Base-by-base conservation (phyloP, 495 filamentous ascomycete species). In the Neurospora sp. region DNA sequence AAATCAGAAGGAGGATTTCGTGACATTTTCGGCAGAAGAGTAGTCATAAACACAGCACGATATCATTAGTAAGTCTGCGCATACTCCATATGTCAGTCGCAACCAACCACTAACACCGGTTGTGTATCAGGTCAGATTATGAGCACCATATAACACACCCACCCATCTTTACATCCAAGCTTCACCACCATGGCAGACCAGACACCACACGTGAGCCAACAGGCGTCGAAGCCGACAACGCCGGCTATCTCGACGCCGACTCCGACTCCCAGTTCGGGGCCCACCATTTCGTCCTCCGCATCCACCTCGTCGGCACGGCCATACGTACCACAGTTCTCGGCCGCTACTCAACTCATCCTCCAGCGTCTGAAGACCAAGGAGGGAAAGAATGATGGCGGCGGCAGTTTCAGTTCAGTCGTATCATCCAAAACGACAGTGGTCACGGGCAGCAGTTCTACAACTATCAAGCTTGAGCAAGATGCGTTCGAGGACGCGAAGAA, bases 311-410 rank as follows among this genome's bases (percentile, higher is more conserved):
- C 80, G 3, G 75, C 73, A n/a, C 80, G 77, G 18, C 81, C 79
- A 31, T 86, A 86, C 73, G 76, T 84, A 31, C 86, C 86, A 1
- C 85, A 88, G 72, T 88, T 89, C 76, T 85, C 83, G 8, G 84
- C 85, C 9, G 80, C 87, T 0, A 89, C 88, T 0, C 84, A 88
- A 73, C 82, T 89, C 84, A 89, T 89, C 18, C 82, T 89, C 12
- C 85, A 86, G 70, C 80, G 87, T 20, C 84, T 89, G 59, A 84
- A 81, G 41, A 79, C 80, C 35, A 82, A 85, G 37, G 79, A 66
- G 6, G 53, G 53, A 9, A 66, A 66, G 14, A 66, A 66, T 35
- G 53, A 66, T 18, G 53, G 27, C 22, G 14, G 53, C 14, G 31
- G 78, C 66, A 81, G 76, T 70, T 72, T 82, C 0, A 81, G 77